Evolutionary conservation across 1,284 basidiomycete species (phyloP).

Genomic region (Leccinum angustisporum): DNA sequence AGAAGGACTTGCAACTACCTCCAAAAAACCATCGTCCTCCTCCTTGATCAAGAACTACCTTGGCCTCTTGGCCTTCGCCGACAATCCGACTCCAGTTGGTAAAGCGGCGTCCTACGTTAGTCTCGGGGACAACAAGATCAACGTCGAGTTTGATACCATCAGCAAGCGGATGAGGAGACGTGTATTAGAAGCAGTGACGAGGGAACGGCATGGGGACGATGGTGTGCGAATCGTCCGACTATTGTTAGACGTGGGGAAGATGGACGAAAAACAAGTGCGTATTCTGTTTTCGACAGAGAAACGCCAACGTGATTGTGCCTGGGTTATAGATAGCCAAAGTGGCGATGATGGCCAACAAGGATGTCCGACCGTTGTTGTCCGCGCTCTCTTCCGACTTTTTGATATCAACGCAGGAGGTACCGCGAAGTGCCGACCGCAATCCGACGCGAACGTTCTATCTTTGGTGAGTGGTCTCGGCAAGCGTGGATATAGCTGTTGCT

Average conservation of each 20-base stretch:
- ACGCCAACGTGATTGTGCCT: background rate
- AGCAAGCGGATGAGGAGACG: conserved; percentile 69
- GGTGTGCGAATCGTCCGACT: conserved; percentile 85
- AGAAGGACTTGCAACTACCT: conserved; percentile 54
- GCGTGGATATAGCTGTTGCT: background rate
- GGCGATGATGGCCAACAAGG: conserved; percentile 88
- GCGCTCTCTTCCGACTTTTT: conserved; percentile 78
- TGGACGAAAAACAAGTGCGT: conserved; percentile 82
- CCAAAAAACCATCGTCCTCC: conserved; percentile 58
- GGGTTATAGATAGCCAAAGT: conserved; percentile 81
- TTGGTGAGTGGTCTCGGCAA: conserved; percentile 54
- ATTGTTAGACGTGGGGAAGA: conserved; percentile 86
- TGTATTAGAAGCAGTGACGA: conserved; percentile 78
- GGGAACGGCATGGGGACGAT: conserved; percentile 83
- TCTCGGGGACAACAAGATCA: conserved; percentile 67
- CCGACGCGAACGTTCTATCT: conserved; percentile 85
- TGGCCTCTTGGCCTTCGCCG: conserved; percentile 71
- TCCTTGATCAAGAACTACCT: conserved; percentile 74
- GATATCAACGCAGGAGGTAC: conserved; percentile 88
- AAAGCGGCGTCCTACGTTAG: conserved; percentile 68
- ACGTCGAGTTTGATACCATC: conserved; percentile 82
- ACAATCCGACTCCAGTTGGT: conserved; percentile 75
- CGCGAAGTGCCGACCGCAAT: conserved; percentile 84
- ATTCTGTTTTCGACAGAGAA: background rate
- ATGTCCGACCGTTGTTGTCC: conserved; percentile 80